phyloP scores from a whole-genome alignment of 2,329 filamentous ascomycete species.

The Fusarium protoensiforme region DNA sequence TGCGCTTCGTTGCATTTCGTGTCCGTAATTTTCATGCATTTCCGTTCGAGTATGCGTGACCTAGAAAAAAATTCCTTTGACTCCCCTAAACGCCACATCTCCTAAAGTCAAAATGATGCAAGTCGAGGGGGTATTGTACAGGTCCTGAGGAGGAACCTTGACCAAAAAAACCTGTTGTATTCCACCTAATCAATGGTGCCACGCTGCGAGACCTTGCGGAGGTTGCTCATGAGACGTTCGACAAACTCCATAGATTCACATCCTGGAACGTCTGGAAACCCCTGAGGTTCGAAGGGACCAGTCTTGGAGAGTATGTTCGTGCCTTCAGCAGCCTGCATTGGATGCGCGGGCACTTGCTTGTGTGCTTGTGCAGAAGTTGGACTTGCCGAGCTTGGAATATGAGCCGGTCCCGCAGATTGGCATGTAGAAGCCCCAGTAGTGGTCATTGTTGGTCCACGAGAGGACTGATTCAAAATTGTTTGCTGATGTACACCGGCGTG shows the following conservation, averaged over 20 bases:
- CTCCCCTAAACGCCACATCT: constrained; percentile 25
- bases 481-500: not conserved
- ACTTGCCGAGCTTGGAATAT: not conserved
- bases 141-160: not conserved
- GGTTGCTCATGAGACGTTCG: constrained; percentile 64
- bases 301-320: not conserved
- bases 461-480: not conserved
- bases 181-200: constrained; percentile 5
- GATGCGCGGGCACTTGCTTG: not conserved
- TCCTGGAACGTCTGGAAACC: constrained; percentile 55
- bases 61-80: not conserved
- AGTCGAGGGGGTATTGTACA: constrained; percentile 20
- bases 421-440: not conserved
- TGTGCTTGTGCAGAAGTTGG: not conserved
- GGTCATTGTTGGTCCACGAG: not conserved
- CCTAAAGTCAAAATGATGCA: constrained; percentile 11
- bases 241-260: constrained; percentile 60
- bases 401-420: not conserved
- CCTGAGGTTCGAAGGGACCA: constrained; percentile 36
- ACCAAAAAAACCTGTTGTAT: not conserved
- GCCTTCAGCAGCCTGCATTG: not conserved
- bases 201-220: constrained; percentile 54
- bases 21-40: not conserved
- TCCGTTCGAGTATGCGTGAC: constrained; percentile 7
- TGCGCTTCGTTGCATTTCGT: constrained; percentile 10